These are phyloP conservation scores for Syzygium syzygioides DNA, from an alignment of 441 rosid species.

Conservation along the genomic window DNA sequence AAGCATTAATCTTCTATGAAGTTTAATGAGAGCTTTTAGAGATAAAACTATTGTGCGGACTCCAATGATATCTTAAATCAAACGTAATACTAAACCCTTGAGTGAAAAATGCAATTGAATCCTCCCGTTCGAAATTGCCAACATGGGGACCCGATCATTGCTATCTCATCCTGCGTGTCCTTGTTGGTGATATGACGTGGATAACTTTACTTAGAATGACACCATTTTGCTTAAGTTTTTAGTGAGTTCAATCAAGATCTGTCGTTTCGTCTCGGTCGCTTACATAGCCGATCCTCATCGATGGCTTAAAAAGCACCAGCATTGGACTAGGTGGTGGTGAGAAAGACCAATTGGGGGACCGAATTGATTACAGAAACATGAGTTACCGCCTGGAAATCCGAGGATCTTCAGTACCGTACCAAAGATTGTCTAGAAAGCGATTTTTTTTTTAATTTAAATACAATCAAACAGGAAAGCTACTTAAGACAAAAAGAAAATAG, in stretches of 20 bases:
- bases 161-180: fast-evolving
- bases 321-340: too few species aligned
- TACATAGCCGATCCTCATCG: neutral
- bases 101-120: neutral
- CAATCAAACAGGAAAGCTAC: too few species aligned
- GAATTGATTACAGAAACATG: too few species aligned
- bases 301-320: neutral
- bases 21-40: neutral
- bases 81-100: neutral
- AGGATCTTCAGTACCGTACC: too few species aligned
- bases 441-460: too few species aligned
- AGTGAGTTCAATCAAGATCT: neutral
- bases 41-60: neutral
- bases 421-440: too few species aligned
- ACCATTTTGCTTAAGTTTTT: neutral
- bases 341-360: too few species aligned
- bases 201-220: neutral
- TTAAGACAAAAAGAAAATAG: too few species aligned
- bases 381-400: too few species aligned
- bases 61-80: neutral
- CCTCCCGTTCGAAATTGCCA: fast-evolving
- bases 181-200: fast-evolving
- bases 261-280: neutral
- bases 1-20: neutral
- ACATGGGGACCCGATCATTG: fast-evolving